These are phyloP conservation scores for Lignosus rhinocerotis DNA, from an alignment of 1,284 basidiomycete genomes.

Conservation along the genomic window DNA sequence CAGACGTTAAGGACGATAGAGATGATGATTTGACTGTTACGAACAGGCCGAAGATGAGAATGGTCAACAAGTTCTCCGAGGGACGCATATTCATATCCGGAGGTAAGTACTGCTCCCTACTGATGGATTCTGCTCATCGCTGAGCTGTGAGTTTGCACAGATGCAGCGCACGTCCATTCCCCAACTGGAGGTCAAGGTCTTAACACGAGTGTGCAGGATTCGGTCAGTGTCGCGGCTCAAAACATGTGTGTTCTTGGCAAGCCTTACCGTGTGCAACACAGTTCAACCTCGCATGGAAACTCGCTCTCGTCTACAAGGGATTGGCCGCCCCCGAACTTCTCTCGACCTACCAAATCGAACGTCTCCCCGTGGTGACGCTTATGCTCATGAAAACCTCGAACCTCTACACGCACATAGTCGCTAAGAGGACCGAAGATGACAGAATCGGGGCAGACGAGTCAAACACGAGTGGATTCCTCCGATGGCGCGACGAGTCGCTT, in stretches of 20 bases:
- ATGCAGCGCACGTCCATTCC: conserved; percentile 34
- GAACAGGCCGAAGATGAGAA: conserved; percentile 38
- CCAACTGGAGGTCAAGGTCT: conserved; percentile 35
- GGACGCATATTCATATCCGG: conserved; percentile 40
- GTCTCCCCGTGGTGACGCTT: conserved; percentile 30
- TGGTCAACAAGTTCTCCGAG: conserved; percentile 36
- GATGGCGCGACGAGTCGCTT: conserved; percentile 22
- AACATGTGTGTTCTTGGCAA: not conserved
- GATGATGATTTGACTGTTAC: not conserved
- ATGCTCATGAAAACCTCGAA: conserved; percentile 27
- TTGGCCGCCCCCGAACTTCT: conserved; percentile 26
- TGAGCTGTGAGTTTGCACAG: not conserved
- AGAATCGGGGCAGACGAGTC: not conserved
- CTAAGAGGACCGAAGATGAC: not conserved
- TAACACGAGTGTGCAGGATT: conserved; percentile 31
- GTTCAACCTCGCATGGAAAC: conserved; percentile 38
- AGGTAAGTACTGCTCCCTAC: conserved; percentile 26
- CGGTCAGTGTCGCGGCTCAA: conserved; percentile 11
- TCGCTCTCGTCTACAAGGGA: conserved; percentile 32
- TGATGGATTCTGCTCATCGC: not conserved
- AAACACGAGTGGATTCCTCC: conserved; percentile 8
- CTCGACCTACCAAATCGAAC: conserved; percentile 29
- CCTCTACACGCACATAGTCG: not conserved
- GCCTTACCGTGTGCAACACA: not conserved
- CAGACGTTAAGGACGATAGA: too few relatives aligned